phyloP scores from a whole-genome alignment of 2,329 filamentous ascomycete genomes.

The Trichoderma oligosporum region DNA sequence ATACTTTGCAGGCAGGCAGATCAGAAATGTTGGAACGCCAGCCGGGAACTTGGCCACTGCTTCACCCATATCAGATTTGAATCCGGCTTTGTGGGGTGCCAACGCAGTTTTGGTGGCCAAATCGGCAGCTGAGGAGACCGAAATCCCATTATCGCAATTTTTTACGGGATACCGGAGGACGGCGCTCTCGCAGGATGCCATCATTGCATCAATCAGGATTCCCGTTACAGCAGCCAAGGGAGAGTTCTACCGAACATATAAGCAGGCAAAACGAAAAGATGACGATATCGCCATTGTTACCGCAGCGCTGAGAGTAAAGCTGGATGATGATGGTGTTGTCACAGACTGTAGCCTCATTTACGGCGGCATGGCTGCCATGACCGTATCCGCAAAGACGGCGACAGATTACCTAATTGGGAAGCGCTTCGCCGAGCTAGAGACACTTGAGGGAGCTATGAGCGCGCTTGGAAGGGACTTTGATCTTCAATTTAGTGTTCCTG shows the following conservation, averaged over 20 bases:
- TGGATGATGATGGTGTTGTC: slow-evolving; percentile 67
- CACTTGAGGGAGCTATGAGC: slow-evolving; percentile 84
- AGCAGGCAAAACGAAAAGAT: slow-evolving; percentile 94
- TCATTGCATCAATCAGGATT: slow-evolving; percentile 84
- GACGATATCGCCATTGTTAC: slow-evolving; percentile 99
- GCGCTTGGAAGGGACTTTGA: slow-evolving; percentile 88
- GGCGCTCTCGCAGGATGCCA: slow-evolving; percentile 72
- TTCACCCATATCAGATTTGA: slow-evolving; percentile 93
- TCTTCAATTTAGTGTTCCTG: slow-evolving; percentile 83
- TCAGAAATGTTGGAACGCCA: slow-evolving; percentile 94
- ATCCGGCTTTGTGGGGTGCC: slow-evolving; percentile 86
- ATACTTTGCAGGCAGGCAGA: slow-evolving; percentile 93
- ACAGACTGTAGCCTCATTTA: slow-evolving; percentile 78
- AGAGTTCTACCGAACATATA: slow-evolving; percentile 86
- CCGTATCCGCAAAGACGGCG: slow-evolving; percentile 78
- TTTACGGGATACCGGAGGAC: slow-evolving; percentile 90
- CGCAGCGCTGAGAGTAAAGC: slow-evolving; percentile 69
- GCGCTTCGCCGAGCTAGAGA: slow-evolving; percentile 73
- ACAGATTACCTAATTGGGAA: slow-evolving; percentile 72
- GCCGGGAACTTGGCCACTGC: slow-evolving; percentile 93
- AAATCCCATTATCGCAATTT: slow-evolving; percentile 89
- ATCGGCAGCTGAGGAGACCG: slow-evolving; percentile 65
- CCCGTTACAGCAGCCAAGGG: slow-evolving; percentile 70
- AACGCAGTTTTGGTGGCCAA: slow-evolving; percentile 79
- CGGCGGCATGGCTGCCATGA: slow-evolving; percentile 91